phyloP scores from a whole-genome alignment of 371 early-diverging fungal species.

The Mucor circinelloides region DNA sequence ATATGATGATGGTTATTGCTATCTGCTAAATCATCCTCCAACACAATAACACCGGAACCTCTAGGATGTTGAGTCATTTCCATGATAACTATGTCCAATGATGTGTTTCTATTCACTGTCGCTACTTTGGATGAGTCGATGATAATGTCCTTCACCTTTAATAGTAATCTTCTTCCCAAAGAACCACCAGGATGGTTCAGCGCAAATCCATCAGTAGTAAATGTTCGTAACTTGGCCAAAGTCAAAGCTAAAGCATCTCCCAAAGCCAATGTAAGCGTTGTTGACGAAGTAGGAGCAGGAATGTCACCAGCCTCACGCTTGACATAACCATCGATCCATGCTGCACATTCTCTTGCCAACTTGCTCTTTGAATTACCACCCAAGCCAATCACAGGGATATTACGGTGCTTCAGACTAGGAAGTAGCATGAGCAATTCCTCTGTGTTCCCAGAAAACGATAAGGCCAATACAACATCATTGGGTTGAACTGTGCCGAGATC shows the following conservation, averaged over 20 bases:
- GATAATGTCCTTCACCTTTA: constrained; percentile 44
- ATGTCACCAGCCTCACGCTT: constrained; percentile 48
- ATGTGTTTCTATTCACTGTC: constrained; percentile 25
- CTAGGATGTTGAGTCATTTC: constrained; percentile 49
- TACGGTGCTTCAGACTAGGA: constrained; percentile 48
- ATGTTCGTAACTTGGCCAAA: constrained; percentile 49
- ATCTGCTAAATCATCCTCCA: constrained; percentile 21
- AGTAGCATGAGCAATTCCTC: constrained; percentile 57
- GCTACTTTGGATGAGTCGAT: constrained; percentile 31
- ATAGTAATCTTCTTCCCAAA: constrained; percentile 47
- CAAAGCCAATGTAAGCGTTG: constrained; percentile 61
- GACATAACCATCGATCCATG: constrained; percentile 64
- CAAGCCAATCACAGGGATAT: constrained; percentile 56
- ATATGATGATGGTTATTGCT: not conserved
- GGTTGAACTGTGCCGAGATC: constrained; percentile 58
- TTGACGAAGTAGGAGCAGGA: constrained; percentile 65
- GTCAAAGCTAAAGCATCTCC: constrained; percentile 66
- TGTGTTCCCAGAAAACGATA: constrained; percentile 68
- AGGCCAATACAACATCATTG: constrained; percentile 59
- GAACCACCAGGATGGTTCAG: constrained; percentile 69
- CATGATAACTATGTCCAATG: constrained; percentile 48
- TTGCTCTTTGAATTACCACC: constrained; percentile 54
- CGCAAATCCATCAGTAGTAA: constrained; percentile 59
- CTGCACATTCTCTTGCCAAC: constrained; percentile 55
- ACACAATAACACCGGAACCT: constrained; percentile 44